These are phyloP conservation scores for Mucuna pruriens DNA, from an alignment of 306 rosid genomes.

Conservation along the genomic window DNA sequence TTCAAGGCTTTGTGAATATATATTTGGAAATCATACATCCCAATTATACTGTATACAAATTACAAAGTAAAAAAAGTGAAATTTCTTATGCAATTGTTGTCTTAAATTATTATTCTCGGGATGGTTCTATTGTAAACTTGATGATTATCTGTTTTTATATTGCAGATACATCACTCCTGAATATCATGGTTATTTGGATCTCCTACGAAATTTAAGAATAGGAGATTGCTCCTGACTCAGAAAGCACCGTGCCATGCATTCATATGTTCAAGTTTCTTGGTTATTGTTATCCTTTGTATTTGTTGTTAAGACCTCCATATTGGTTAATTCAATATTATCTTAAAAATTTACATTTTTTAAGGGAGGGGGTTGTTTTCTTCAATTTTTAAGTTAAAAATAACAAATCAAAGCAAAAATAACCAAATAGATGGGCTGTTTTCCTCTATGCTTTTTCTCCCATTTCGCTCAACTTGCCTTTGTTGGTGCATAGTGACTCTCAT, in stretches of 20 bases:
- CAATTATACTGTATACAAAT: not conserved
- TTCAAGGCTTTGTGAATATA: not conserved
- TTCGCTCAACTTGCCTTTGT: too few relatives aligned
- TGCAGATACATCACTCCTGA: slow-evolving; percentile 77
- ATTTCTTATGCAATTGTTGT: not conserved
- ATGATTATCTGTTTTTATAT: slow-evolving; percentile 24
- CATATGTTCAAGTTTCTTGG: not conserved
- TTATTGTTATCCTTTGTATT: not conserved
- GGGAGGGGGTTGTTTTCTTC: too few relatives aligned
- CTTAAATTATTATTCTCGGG: not conserved
- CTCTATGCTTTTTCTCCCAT: too few relatives aligned
- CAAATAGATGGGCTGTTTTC: too few relatives aligned
- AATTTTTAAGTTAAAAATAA: too few relatives aligned
- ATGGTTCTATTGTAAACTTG: not conserved
- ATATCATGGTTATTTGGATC: slow-evolving; percentile 70
- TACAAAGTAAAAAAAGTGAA: not conserved
- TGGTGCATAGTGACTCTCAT: too few relatives aligned
- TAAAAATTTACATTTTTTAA: too few relatives aligned
- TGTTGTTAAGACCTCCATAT: not conserved
- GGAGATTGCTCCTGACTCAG: slow-evolving; percentile 68
- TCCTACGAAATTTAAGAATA: slow-evolving; percentile 68
- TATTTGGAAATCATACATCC: not conserved
- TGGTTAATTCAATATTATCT: not conserved
- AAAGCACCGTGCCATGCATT: slow-evolving; percentile 3
- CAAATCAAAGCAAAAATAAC: too few relatives aligned